Base-by-base conservation (phyloP, 371 early-diverging fungal genomes). In the Mucor ambiguus region DNA sequence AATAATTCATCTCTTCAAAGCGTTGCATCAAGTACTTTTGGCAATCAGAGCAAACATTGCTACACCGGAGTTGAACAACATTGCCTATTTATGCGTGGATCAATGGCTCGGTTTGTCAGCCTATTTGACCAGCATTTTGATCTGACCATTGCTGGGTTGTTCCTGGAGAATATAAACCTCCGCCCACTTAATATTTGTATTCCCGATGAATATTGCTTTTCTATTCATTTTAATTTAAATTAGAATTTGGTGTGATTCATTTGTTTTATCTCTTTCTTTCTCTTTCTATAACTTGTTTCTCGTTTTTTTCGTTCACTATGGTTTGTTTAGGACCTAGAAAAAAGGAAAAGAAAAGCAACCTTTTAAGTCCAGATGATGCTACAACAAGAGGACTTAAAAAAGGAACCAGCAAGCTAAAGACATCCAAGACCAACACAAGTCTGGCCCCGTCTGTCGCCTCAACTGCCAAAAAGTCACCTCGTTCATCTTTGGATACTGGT, bases 251-350 rank as follows among this genome's bases (percentile, higher is more conserved):
- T 64, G 64, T 64, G 57, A 43, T 52, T 62, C 32, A 33, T 12
- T 57, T 18, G 41, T 67, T 57, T 44, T 41, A 43, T 58, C 37
- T 43, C 38, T 56, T 49, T 48, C 43, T 35, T 67, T 61, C 32
- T 43, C 58, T 60, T 59, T 35, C n/a, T 41, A 20, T 20, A 43
- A 14, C 55, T 56, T 70, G 18, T 26, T 49, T 41, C 18, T 18
- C 41, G 41, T 3, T 41, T 41, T 41, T 61, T 35, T 28, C 32
- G 4, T 22, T 46, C 30, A n/a, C 41, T 24, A 72, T 72, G 72
- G 68, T 68, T 38, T 72, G 72, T 37, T 33, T 72, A 37, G 72
- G 72, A 6, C 72, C 72, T 29, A 68, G 72, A 38, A 72, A 72
- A 48, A 72, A 72, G 35, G 72, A 72, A 61, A 72, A 72, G 54